Conservation (phyloP, 148 eudicot genomes). For the Diospyros kaki region DNA sequence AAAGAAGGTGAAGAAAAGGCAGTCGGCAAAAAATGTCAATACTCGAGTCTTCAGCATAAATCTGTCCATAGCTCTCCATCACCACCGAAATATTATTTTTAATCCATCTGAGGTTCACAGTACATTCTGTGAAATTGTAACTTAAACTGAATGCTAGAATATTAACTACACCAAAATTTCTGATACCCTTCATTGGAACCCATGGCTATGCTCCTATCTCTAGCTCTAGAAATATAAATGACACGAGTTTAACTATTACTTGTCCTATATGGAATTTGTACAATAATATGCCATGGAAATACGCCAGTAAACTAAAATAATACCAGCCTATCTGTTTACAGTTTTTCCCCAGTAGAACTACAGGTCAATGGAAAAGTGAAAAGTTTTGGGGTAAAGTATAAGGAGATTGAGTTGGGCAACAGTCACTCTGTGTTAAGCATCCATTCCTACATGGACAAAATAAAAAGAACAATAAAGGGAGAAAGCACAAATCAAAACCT, state of each 20-base stretch:
- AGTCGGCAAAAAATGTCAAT: too few relatives aligned
- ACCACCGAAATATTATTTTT: too few relatives aligned
- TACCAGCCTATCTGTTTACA: neutral
- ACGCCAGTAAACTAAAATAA: neutral
- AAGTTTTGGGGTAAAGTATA: neutral
- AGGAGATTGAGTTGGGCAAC: neutral
- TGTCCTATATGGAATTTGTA: neutral
- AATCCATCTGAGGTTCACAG: too few relatives aligned
- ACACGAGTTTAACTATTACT: neutral
- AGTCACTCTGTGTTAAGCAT: neutral
- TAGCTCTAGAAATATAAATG: neutral
- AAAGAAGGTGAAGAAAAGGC: too few relatives aligned
- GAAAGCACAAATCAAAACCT: too few relatives aligned
- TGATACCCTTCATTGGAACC: neutral
- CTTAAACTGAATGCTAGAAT: neutral
- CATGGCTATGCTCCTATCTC: neutral
- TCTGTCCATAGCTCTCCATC: too few relatives aligned
- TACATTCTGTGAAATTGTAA: neutral
- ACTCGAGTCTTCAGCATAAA: too few relatives aligned
- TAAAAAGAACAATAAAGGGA: too few relatives aligned
- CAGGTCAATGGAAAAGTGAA: neutral
- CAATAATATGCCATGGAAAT: neutral
- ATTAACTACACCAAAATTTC: neutral
- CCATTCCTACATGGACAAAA: too few relatives aligned
- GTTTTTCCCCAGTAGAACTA: neutral